Evolutionary conservation across 2,329 filamentous ascomycete species (phyloP).

Genomic region (Trichoderma sp.): DNA sequence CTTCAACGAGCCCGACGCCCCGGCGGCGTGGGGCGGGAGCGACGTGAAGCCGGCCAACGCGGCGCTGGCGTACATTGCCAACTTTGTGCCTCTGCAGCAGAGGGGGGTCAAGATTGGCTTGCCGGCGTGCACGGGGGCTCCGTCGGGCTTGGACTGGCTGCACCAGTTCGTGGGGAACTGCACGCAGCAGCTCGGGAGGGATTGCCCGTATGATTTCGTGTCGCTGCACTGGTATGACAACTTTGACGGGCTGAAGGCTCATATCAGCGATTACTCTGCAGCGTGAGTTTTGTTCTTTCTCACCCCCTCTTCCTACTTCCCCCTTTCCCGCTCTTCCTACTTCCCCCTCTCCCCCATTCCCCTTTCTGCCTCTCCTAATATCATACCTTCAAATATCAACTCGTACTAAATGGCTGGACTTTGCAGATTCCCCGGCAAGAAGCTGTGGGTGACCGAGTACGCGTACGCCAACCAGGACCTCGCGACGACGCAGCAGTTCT

Average conservation of each 20-base stretch:
- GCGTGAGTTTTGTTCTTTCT: conserved; percentile 1
- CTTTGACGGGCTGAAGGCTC: conserved; percentile 68
- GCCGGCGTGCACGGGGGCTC: conserved; percentile 65
- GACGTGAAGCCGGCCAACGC: conserved; percentile 61
- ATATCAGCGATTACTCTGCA: conserved; percentile 56
- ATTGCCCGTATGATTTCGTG: conserved; percentile 65
- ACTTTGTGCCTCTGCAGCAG: conserved; percentile 68
- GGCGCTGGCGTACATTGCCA: conserved; percentile 68
- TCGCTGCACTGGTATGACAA: conserved; percentile 69
- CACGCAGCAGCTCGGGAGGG: conserved; percentile 40
- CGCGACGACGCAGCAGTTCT: conserved; percentile 64
- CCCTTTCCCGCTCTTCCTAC: too few relatives aligned
- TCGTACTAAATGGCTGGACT: too few relatives aligned
- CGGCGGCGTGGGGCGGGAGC: conserved; percentile 60
- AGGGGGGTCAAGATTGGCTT: conserved; percentile 68
- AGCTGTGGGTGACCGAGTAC: conserved; percentile 80
- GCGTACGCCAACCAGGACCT: conserved; percentile 62
- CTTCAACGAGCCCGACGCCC: conserved; percentile 79
- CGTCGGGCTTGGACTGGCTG: conserved; percentile 66
- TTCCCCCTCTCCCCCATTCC: too few relatives aligned
- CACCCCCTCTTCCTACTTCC: too few relatives aligned
- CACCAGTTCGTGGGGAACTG: conserved; percentile 65
- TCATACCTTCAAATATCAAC: too few relatives aligned
- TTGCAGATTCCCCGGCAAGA: conserved; percentile 60
- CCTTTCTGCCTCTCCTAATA: too few relatives aligned